phyloP scores from a whole-genome alignment of 225 moss, liverwort and hornwort genomes.

The Pseudoscleropodium purum region DNA sequence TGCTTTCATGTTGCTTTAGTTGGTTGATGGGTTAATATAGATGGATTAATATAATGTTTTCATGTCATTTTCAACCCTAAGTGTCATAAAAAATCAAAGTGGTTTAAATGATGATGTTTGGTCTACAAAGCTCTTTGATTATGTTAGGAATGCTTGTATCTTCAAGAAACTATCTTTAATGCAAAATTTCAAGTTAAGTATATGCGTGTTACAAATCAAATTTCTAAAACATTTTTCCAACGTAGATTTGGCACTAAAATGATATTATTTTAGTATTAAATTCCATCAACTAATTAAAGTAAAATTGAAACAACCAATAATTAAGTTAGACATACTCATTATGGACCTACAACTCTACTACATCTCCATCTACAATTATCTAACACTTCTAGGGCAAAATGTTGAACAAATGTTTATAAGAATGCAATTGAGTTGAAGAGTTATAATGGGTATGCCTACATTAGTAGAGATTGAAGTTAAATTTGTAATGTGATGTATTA shows the following conservation, averaged over 20 bases:
- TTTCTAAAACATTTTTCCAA: neutral
- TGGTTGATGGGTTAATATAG: neutral
- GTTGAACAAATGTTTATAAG: neutral
- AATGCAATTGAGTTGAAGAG: neutral
- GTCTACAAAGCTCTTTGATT: neutral
- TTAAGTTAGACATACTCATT: neutral
- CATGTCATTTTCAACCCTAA: neutral
- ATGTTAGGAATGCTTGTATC: neutral
- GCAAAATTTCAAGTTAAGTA: neutral
- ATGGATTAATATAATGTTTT: neutral
- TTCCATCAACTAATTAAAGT: neutral
- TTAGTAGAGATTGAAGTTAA: fast-evolving
- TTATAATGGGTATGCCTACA: neutral
- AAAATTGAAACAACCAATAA: neutral
- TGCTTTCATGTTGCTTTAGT: neutral
- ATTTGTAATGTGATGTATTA: too few species aligned
- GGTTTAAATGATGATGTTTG: neutral
- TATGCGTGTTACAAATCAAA: neutral
- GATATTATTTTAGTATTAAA: neutral
- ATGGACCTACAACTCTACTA: neutral
- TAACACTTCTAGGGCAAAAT: neutral
- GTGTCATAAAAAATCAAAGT: neutral
- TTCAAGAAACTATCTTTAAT: neutral
- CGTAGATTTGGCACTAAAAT: neutral
- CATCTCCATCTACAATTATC: too few species aligned